Conservation (phyloP, 1,284 basidiomycete species). For the Wolfiporia cocos region DNA sequence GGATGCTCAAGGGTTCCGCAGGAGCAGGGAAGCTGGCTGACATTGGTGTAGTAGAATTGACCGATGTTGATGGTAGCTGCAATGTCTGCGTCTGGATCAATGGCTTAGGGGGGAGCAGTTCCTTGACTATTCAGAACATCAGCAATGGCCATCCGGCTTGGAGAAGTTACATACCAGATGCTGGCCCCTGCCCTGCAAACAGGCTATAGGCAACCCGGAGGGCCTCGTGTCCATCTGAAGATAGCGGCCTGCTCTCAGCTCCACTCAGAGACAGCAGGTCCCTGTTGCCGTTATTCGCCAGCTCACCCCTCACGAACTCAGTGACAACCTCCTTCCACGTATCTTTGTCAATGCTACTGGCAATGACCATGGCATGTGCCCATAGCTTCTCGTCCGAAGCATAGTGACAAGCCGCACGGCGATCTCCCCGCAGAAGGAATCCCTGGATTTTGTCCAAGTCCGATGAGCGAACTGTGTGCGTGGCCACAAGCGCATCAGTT, state of each 20-base stretch:
- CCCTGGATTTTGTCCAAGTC: conserved; percentile 76
- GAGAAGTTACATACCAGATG: conserved; percentile 50
- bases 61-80: conserved; percentile 34
- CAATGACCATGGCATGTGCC: conserved; percentile 95
- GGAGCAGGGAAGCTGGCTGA: conserved; percentile 56
- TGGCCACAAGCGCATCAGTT: conserved; percentile 17
- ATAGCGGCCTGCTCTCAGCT: no score
- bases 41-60: conserved; percentile 48
- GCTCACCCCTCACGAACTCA: conserved; percentile 81
- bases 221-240: conserved; percentile 55
- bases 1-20: conserved; percentile 37
- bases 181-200: conserved; percentile 78
- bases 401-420: conserved; percentile 82
- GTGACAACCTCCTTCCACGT: conserved; percentile 89
- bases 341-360: conserved; percentile 90
- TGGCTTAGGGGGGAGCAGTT: conserved; percentile 59
- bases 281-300: conserved; percentile 34
- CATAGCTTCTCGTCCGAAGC: conserved; percentile 88
- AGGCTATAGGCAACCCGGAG: conserved; percentile 83
- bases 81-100: conserved; percentile 36
- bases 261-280: conserved; percentile 8
- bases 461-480: conserved; percentile 41
- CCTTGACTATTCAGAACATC: conserved; percentile 54
- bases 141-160: conserved; percentile 2
- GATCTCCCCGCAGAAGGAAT: conserved; percentile 78